phyloP scores from a whole-genome alignment of 2,329 filamentous ascomycete genomes.

The Epichloe hybrida region DNA sequence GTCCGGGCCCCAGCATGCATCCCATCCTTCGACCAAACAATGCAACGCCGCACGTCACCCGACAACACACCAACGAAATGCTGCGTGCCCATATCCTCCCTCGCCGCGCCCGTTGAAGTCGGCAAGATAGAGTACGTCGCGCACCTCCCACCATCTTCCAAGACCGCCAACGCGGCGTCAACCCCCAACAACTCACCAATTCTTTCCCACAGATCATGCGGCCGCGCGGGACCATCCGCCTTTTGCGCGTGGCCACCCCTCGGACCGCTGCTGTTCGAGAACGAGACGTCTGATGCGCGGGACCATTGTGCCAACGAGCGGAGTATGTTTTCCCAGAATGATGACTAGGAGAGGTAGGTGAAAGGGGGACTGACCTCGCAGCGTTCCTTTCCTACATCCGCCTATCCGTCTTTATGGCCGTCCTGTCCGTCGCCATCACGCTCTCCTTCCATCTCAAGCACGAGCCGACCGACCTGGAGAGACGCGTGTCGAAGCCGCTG shows the following conservation, averaged over 20 bases:
- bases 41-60: background rate
- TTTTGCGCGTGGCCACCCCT: constrained; percentile 51
- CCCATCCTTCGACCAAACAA: background rate
- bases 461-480: constrained; percentile 56
- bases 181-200: no score
- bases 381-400: constrained; percentile 84
- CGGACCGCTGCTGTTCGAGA: constrained; percentile 59
- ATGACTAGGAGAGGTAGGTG: no score
- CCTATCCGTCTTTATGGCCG: constrained; percentile 76
- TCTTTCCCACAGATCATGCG: background rate
- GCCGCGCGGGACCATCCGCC: constrained; percentile 19
- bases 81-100: constrained; percentile 22
- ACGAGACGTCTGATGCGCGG: constrained; percentile 58
- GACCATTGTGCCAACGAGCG: constrained; percentile 72
- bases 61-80: constrained; percentile 13
- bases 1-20: no score
- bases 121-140: constrained; percentile 24
- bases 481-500: constrained; percentile 66
- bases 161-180: no score
- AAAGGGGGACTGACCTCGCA: constrained; percentile 11
- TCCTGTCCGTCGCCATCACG: constrained; percentile 82
- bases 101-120: constrained; percentile 31
- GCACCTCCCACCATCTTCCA: no score
- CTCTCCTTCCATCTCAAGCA: constrained; percentile 83
- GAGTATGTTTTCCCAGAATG: constrained; percentile 27